A percentile compares a stretch with the other conserved stretches of the same genome.
Conservation (phyloP, 441 rosid species). For the Omphalea diandra region DNA sequence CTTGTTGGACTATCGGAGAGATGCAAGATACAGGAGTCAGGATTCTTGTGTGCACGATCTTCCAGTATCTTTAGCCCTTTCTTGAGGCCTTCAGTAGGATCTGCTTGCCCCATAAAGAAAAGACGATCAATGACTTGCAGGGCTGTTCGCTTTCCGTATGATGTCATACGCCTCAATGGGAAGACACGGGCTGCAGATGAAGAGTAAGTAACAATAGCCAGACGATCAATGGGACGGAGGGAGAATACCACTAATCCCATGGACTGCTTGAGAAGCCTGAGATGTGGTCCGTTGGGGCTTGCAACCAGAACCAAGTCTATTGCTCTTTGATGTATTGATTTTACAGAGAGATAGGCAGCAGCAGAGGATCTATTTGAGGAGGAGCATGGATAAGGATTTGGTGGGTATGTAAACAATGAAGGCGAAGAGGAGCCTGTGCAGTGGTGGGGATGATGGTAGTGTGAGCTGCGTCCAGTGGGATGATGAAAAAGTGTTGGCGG, state of each 20-base stretch:
- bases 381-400: conserved; percentile 28
- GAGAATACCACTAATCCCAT: conserved; percentile 78
- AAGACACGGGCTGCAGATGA: conserved; percentile 75
- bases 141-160: conserved; percentile 68
- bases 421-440: conserved; percentile 38
- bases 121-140: conserved; percentile 78
- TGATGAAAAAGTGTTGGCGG: conserved; percentile 36
- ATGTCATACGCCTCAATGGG: conserved; percentile 80
- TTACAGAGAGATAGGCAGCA: conserved; percentile 62
- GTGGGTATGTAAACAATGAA: conserved; percentile 30
- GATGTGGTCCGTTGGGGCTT: conserved; percentile 80
- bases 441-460: conserved; percentile 31
- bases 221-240: conserved; percentile 66
- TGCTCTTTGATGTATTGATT: conserved; percentile 51
- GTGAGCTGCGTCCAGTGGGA: conserved; percentile 24
- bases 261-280: conserved; percentile 74
- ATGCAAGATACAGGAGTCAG: conserved; percentile 59
- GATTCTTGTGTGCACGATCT: conserved; percentile 80
- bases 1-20: conserved; percentile 64
- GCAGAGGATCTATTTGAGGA: conserved; percentile 31
- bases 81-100: conserved; percentile 72
- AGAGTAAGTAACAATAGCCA: conserved; percentile 75
- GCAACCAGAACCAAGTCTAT: conserved; percentile 74
- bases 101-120: conserved; percentile 72
- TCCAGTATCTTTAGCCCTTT: conserved; percentile 74